Evolutionary conservation across 2,329 filamentous ascomycete genomes (phyloP), one percentile per base, ranked within the genome.

Genomic region (Bipolaris gigantea): DNA sequence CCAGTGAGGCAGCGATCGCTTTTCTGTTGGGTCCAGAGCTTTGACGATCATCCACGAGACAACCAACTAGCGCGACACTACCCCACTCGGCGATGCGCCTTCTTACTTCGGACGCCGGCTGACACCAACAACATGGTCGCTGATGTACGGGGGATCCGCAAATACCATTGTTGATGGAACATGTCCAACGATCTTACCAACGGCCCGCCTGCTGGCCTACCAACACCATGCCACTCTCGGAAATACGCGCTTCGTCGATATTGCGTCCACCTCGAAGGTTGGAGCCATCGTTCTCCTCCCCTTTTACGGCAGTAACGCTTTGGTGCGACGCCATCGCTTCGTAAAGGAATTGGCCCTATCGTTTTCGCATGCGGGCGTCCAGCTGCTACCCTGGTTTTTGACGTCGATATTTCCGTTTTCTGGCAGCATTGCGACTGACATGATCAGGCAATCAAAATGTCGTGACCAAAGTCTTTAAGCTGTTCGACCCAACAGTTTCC

Each of bases 401-500:
- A 27, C 40, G 33, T 13, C 23, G 8, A 7, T 5, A 15, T 21
- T 35, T n/a, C 25, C 15, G 23, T 42, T 15, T 41, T 35, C 18
- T 18, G 30, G 34, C 30, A 9, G 1, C 18, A 19, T 32, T 41
- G 16, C 25, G 19, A 32, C 40, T 32, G 30, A 15, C 19, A 15
- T 9, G 5, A 27, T 71, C 61, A 73, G 15, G 70, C 71, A 43
- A 73, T 73, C 41, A 73, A 48, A 4, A 73, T 58, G 23, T 73
- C 70, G 16, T 57, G 63, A 0, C 70, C 71, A 16, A 72, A 48
- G 19, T 67, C 59, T 56, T 70, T 70, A 4, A 73, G 66, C 33
- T 73, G 67, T 32, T 64, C 63, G 1, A 73, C 66, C 71, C 71
- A 73, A 43, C 69, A 73, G 27, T 66, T 70, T 11, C 65, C 67